A percentile compares a stretch with the other conserved stretches of the same genome.
Evolutionary conservation across 108 stramenopile species (phyloP).

Genomic region (Cyclotella sp.): DNA sequence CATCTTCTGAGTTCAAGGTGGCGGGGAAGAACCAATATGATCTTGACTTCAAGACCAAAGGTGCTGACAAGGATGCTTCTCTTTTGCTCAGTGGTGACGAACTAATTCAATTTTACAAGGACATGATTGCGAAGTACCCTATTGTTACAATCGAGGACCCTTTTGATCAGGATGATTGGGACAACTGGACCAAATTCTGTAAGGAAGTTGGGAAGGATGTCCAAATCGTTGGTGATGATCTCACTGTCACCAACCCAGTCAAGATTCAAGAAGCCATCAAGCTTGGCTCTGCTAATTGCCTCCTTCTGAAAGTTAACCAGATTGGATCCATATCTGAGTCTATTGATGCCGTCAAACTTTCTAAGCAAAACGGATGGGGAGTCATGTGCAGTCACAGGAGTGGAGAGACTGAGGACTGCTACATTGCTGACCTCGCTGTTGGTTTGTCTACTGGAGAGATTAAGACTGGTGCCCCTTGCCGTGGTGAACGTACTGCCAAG

Average conservation of each 20-base stretch:
- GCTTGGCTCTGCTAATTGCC: constrained; percentile 93
- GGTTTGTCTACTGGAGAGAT: constrained; percentile 99
- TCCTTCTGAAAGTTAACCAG: constrained; percentile 99
- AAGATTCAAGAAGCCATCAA: constrained; percentile 96
- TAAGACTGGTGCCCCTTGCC: constrained; percentile 99
- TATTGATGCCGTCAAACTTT: constrained; percentile 98
- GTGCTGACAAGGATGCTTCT: constrained; percentile 81
- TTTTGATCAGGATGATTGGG: constrained; percentile 99
- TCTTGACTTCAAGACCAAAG: constrained; percentile 96
- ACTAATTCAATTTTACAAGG: constrained; percentile 95
- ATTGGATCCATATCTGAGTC: constrained; percentile 99
- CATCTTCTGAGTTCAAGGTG: constrained; percentile 98
- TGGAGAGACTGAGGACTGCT: constrained; percentile 99
- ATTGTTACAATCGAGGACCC: constrained; percentile 99
- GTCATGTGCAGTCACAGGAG: constrained; percentile 99
- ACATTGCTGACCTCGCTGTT: constrained; percentile 99
- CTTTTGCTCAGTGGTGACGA: constrained; percentile 91
- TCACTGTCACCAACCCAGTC: constrained; percentile 98
- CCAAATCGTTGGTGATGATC: constrained; percentile 99
- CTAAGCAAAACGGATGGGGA: constrained; percentile 99
- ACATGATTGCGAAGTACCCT: constrained; percentile 90
- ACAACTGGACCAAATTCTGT: constrained; percentile 95
- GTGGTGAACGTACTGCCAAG: constrained; percentile 98
- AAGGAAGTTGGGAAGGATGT: constrained; percentile 84
- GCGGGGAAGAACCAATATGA: constrained; percentile 94